Base-by-base conservation (phyloP, 768 basidiomycete genomes). In the Leccinum subtestaceum region DNA sequence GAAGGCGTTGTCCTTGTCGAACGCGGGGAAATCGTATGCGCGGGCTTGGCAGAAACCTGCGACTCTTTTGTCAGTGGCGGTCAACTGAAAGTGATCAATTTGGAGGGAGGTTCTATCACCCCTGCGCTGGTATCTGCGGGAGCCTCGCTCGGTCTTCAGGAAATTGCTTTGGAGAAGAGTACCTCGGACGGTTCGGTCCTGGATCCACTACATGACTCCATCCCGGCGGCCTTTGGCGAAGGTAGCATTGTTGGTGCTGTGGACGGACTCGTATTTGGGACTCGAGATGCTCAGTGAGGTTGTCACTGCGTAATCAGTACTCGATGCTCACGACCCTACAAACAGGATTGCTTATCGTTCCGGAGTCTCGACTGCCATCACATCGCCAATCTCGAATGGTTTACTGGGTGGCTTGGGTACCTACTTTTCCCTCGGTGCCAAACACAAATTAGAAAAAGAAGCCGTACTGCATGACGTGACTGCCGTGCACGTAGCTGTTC, bases 301-400 rank as follows among this genome's bases (percentile, higher is more conserved):
- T 49, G 19, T 52, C 27, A 2, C 49, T 45, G 23, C 23, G 13
- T 21, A 21, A 21, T 19, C 29, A 6, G 3, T n/a, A 32, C 15
- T 32, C 8, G n/a, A 27, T 45, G 38, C 52, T 69, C 46, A 69
- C 27, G 9, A 34, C 21, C 27, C 31, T 36, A 3, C 48, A 52
- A 29, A 36, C 63, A 93, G 91, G 32, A 67, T 89, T 43, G 89
- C 92, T 0, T 89, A 91, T 66, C 83, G 84, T 19, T 73, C 79
- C 7, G 92, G 93, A 4, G 87, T 95, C 3, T 91, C 90, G 2
- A 81, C 79, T 1, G 88, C 81, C 1, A 77, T 94, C 13, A 78
- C 81, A 0, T 81, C 85, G 0, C 93, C 92, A 0, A 67, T 73
- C 6, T 78, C 82, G 3, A 19, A 52, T 7, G 82, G 87, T 7